These are phyloP conservation scores for Termitomyces eurrhizus DNA, from an alignment of 768 basidiomycete species.

Conservation along the genomic window DNA sequence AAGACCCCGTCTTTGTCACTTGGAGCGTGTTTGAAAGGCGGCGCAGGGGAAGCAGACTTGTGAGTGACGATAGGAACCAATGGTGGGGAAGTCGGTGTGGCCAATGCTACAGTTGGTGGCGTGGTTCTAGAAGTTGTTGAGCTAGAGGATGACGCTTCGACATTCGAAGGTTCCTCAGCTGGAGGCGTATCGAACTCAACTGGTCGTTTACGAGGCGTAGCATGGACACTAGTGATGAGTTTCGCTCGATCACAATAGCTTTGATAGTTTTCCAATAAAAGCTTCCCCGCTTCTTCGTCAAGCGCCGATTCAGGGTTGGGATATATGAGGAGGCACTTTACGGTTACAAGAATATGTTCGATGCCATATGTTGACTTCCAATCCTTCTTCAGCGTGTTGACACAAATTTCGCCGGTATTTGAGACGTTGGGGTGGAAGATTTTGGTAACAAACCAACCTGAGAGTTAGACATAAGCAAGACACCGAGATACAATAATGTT, in stretches of 20 bases:
- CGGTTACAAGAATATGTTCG: constrained; percentile 84
- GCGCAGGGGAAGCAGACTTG: constrained; percentile 41
- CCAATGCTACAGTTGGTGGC: constrained; percentile 17
- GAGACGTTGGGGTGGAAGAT: constrained; percentile 98
- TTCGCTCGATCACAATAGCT: constrained; percentile 83
- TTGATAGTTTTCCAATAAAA: constrained; percentile 85
- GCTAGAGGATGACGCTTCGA: constrained; percentile 28
- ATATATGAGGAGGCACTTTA: constrained; percentile 94
- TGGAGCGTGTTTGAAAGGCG: constrained; percentile 37
- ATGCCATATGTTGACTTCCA: constrained; percentile 94
- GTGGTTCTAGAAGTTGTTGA: constrained; percentile 20
- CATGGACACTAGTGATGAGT: constrained; percentile 90
- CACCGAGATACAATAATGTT: not conserved
- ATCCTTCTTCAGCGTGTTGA: constrained; percentile 96
- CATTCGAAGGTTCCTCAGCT: constrained; percentile 25
- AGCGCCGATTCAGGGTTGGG: constrained; percentile 96
- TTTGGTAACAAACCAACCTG: constrained; percentile 90
- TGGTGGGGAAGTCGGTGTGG: constrained; percentile 22
- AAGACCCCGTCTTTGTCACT: constrained; percentile 34
- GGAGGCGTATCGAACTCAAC: constrained; percentile 61
- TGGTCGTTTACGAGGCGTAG: constrained; percentile 73
- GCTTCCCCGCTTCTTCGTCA: constrained; percentile 94
- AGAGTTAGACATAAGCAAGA: constrained; percentile 6
- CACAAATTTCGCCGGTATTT: constrained; percentile 86
- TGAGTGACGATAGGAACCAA: constrained; percentile 36